Evolutionary conservation across 371 early-diverging fungal genomes (phyloP).

Genomic region (Nematocida sp.): DNA sequence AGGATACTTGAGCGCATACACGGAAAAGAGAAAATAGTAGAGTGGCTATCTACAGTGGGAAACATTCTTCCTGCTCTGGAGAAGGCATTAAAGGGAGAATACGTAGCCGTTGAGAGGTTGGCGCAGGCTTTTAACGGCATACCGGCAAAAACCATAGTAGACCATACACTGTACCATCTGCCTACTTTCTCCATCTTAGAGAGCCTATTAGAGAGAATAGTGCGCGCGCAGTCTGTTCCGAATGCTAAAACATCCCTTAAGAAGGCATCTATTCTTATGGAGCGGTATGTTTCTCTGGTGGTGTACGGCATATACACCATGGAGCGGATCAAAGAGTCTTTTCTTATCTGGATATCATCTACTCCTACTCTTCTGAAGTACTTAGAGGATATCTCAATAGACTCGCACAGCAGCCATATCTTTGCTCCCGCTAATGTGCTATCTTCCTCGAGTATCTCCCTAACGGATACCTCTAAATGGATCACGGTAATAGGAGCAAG

Average conservation of each 20-base stretch:
- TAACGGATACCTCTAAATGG: conserved; percentile 4
- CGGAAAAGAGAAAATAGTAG: background rate
- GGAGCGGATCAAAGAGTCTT: background rate
- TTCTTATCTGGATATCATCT: conserved; percentile 17
- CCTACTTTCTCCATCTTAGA: conserved; percentile 5
- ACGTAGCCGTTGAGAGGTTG: conserved; percentile 20
- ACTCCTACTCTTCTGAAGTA: background rate
- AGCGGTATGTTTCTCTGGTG: conserved; percentile 41
- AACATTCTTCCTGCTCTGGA: conserved; percentile 41
- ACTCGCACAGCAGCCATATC: background rate
- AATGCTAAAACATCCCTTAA: background rate
- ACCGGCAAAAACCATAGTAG: background rate
- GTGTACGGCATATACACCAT: conserved; percentile 33
- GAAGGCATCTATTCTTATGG: conserved; percentile 1
- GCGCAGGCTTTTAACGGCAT: conserved; percentile 6
- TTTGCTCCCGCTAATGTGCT: conserved; percentile 8
- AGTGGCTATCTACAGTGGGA: conserved; percentile 39
- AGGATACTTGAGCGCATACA: conserved; percentile 4
- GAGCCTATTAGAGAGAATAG: conserved; percentile 1
- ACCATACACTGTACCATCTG: background rate
- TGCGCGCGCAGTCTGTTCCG: conserved; percentile 7
- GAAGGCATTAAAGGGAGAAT: conserved; percentile 41
- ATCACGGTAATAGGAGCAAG: conserved; percentile 22
- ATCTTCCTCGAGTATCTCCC: background rate
- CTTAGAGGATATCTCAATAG: background rate